Base-by-base conservation (phyloP, 495 filamentous ascomycete genomes). In the Daldinia childiae region DNA sequence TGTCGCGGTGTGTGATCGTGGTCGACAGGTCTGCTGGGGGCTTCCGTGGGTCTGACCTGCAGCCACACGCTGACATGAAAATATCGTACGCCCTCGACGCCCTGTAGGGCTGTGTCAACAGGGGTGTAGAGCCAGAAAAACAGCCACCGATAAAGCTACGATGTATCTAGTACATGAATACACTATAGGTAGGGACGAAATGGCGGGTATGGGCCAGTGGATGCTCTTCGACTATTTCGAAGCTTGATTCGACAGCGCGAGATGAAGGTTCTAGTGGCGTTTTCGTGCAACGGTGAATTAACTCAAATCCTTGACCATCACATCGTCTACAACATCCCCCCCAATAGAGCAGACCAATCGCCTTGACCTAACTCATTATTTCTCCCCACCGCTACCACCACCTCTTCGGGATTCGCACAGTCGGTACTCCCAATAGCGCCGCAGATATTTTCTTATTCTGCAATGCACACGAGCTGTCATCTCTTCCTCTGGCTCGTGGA, bases 51-150 rank as follows among this genome's bases (percentile, higher is more conserved):
- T 58, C 56, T 54, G 64, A 24, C 27, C 21, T 43, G 58, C 51
- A 69, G 43, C 57, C 60, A 66, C 50, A 64, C 45, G 66, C 66
- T 69, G 66, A 66, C 71, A 69, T 36, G 45, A 55, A 17, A 50
- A 55, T 56, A 55, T 38, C 60, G 58, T 58, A 45, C 71, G 62
- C 66, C 29, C 50, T 69, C 58, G 65, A 56, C 70, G 71, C 71
- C 71, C 71, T 63, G 71, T 73, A 73, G 71, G 71, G 71, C 71
- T 73, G 66, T 73, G 71, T 41, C 48, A 14, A 58, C 66, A 69
- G 58, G 65, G 62, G 61, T 19, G 17, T 73, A 55, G 14, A 69
- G 32, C 58, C 62, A 58, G 68, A 54, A 39, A 58, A 60, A 63
- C 11, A 57, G 55, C 55, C 65, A 62, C 61, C 50, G 19, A 34